These are phyloP conservation scores for Taxillus chinensis DNA, from an alignment of 164 flowering plant genomes.

Conservation along the genomic window DNA sequence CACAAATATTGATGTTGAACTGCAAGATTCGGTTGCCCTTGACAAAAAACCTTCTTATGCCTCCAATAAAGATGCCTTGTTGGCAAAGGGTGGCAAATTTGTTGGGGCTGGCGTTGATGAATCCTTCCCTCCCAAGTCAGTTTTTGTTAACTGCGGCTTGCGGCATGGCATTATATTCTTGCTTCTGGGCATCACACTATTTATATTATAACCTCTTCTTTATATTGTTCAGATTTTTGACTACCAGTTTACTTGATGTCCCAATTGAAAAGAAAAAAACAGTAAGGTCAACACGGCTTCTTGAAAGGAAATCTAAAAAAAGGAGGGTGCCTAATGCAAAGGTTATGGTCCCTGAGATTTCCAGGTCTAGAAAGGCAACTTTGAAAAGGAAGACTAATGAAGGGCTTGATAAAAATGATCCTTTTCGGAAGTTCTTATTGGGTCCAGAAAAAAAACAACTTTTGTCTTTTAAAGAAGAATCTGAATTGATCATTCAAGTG, in stretches of 20 bases:
- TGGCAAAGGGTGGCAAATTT: conserved; percentile 27
- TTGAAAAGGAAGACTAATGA: conserved; percentile 22
- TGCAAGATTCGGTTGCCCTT: conserved; percentile 40
- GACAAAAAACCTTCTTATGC: conserved; percentile 70
- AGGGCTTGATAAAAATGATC: conserved; percentile 49
- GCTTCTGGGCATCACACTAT: neutral
- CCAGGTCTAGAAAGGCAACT: conserved; percentile 15
- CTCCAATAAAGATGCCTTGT: conserved; percentile 53
- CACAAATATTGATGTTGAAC: conserved; percentile 18
- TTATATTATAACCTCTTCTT: neutral
- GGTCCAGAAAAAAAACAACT: conserved; percentile 60
- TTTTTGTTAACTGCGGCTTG: neutral
- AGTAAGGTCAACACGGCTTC: conserved; percentile 59
- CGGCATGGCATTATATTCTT: neutral
- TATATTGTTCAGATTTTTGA: conserved; percentile 17
- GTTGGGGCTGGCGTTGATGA: conserved; percentile 24
- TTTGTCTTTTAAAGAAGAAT: conserved; percentile 63
- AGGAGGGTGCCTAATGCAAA: conserved; percentile 32
- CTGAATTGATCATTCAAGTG: conserved; percentile 40
- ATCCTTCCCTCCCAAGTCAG: conserved; percentile 27
- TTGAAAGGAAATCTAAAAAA: conserved; percentile 52
- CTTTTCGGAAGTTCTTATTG: conserved; percentile 52
- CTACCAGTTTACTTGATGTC: conserved; percentile 16
- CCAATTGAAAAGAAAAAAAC: conserved; percentile 22
- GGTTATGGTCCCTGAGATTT: conserved; percentile 15